Evolutionary conservation across 352 stramenopile species (phyloP), one percentile per base, ranked within the genome.

Genomic region (Pythium rhizo-oryzae): DNA sequence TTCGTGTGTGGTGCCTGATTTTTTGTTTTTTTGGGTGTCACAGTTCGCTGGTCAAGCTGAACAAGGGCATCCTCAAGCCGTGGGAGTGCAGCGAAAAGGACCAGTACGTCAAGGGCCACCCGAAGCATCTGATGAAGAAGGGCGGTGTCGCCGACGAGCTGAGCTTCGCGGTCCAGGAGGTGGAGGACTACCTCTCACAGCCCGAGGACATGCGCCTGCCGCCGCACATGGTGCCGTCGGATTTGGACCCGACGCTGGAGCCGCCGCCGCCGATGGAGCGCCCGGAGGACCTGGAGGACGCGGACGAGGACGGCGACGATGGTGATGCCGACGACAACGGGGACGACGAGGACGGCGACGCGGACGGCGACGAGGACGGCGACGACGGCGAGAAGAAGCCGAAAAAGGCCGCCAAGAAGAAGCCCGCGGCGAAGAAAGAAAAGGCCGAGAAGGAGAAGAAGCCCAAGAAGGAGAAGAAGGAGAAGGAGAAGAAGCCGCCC

Each of bases 81-180:
- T 96, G 87, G 87, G 78, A 92, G n/a, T 92, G 85, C 61, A 60
- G 71, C 0, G 79, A 96, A 50, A 85, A 92, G 65, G 78, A 90
- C 18, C 67, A 65, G 39, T 90, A 88, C 51, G 59, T 92, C 7
- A 92, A 92, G 57, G 87, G 87, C 50, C 71, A 87, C 30, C 87
- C 82, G 4, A 79, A 79, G 61, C 84, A 90, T 64, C 52, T 91
- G 30, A 70, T 78, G n/a, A 95, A 93, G 72, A 89, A 90, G 66
- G 89, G 86, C 24, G 44, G 43, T 4, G 53, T 73, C 30, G 72
- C 81, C 25, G 81, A 92, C 7, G 77, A 87, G 0, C 74, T 94
- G 2, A 23, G 66, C 1, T 65, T 77, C 6, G 77, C 87, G 4
- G 77, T 95, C 12, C 74, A 89, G 39, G 87, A 95, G 54, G 85